Evolutionary conservation across 306 rosid species (phyloP), one percentile per base, ranked within the genome.

Genomic region (Gastrolobium villosum): DNA sequence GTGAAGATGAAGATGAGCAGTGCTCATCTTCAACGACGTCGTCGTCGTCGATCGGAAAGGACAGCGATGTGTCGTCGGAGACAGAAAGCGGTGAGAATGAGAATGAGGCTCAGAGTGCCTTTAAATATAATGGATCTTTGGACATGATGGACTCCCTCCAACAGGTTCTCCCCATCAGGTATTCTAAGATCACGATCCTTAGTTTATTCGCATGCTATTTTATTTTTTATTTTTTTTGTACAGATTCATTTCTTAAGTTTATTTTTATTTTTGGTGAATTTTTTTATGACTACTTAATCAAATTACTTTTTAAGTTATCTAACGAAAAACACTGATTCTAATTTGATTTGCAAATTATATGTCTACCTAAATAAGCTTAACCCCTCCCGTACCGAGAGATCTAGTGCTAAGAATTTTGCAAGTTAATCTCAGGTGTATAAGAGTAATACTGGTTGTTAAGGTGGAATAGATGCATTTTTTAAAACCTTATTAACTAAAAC

Each of bases 151-250:
- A 89, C 31, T 81, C 94, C 31, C 76, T 91, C 49, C 88, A 93
- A 81, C 88, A 93, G 66, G 91, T 87, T 70, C 82, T 93, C 10
- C 98, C 96, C 35, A 44, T 85, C 67, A 88, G 98, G 94, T 93
- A 63, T 40, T 53, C 37, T 20, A 5, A 53, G 39, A 54, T 71
- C 52, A 66, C 10, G 15, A 3, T 37, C 0, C 4, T 41, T 3
- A 4, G 2, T 35, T 62, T 26, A 1, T 9, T 36, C 7, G 0
- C 20, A 4, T 15, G 20, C n/a, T 20, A 20, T 20, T 20, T 20
- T 20, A 20, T 20, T 40, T n/a, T 63, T 63, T 6, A 10, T 5
- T 3, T 20, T 39, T 4, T 63, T 37, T 41, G 0, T 44, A 4
- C 37, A 65, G 10, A 20, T 65, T 45, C 10, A 26, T 65, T 45